Conservation (phyloP, 805 yeast genomes). For the Komagataella ulmi region DNA sequence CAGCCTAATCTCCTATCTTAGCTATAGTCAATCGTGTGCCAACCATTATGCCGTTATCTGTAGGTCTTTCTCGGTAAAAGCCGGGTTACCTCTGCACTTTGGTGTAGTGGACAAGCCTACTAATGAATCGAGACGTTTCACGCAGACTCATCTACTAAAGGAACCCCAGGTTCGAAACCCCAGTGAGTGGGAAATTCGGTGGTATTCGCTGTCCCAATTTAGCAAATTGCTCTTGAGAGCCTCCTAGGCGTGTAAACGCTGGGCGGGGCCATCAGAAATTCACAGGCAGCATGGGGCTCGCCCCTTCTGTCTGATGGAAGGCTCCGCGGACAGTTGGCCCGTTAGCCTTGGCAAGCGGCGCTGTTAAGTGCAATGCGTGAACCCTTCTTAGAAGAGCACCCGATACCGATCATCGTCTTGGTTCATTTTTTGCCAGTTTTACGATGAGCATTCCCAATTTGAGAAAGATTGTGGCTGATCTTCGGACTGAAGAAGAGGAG, state of each 20-base stretch:
- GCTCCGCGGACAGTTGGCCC: conserved; percentile 24
- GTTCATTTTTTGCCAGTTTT: conserved; percentile 6
- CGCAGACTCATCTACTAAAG: conserved; percentile 22
- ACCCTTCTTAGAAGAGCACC: conserved; percentile 16
- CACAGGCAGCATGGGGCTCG: conserved; percentile 1
- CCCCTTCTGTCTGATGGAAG: conserved; percentile 16
- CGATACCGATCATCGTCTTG: conserved; percentile 25
- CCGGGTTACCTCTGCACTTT: conserved; percentile 1
- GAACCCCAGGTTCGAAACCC: conserved; percentile 3
- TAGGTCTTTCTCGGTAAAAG: not conserved
- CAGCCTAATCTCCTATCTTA: not conserved
- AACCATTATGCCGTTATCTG: not conserved
- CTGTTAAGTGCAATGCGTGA: conserved; percentile 27
- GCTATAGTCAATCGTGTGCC: not conserved
- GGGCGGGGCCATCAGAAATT: conserved; percentile 24
- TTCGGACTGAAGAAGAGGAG: conserved; percentile 80
- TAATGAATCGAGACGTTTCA: conserved; percentile 12
- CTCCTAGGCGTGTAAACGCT: conserved; percentile 23
- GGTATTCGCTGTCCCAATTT: conserved; percentile 15
- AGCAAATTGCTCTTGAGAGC: conserved; percentile 19
- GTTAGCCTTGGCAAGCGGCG: conserved; percentile 4
- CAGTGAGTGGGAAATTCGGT: conserved; percentile 29
- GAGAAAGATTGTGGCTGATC: conserved; percentile 67
- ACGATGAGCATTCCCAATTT: conserved; percentile 58
- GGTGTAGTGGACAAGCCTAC: conserved; percentile 8